phyloP scores from a whole-genome alignment of 1,284 basidiomycete species.

The Amylostereum areolatum region DNA sequence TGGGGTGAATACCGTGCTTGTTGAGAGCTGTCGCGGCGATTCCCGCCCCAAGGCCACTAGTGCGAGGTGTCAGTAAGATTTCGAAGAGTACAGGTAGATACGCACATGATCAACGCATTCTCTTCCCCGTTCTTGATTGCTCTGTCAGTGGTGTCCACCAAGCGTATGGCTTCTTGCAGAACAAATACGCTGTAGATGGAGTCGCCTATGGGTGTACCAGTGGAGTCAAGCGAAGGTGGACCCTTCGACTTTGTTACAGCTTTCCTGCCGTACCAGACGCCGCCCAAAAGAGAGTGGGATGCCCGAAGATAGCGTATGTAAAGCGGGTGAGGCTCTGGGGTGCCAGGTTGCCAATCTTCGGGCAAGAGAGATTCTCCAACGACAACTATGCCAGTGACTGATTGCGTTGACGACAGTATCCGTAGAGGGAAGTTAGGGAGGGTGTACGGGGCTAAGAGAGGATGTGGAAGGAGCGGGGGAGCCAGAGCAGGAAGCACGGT shows the following conservation, averaged over 20 bases:
- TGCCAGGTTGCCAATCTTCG: slow-evolving; percentile 20
- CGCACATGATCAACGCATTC: slow-evolving; percentile 70
- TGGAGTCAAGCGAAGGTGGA: slow-evolving; percentile 41
- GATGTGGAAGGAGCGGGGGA: slow-evolving; percentile 52
- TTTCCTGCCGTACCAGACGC: slow-evolving; percentile 70
- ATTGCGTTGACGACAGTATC: slow-evolving; percentile 65
- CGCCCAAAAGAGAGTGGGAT: slow-evolving; percentile 85
- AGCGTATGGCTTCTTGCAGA: slow-evolving; percentile 75
- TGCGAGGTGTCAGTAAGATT: slow-evolving; percentile 4
- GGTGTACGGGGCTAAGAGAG: slow-evolving; percentile 44
- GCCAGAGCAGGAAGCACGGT: slow-evolving; percentile 30
- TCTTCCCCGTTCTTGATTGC: slow-evolving; percentile 29
- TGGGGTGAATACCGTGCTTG: slow-evolving; percentile 60
- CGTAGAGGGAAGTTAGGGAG: slow-evolving; percentile 52
- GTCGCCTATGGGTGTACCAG: slow-evolving; percentile 54
- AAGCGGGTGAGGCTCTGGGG: slow-evolving; percentile 28
- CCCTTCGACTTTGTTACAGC: slow-evolving; percentile 36
- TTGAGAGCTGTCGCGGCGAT: slow-evolving; percentile 72
- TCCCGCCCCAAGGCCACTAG: slow-evolving; percentile 81
- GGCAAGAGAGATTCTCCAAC: slow-evolving; percentile 66
- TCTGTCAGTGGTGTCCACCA: slow-evolving; percentile 46
- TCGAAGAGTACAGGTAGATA: slow-evolving; percentile 9
- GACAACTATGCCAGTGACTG: slow-evolving; percentile 72
- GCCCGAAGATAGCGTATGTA: slow-evolving; percentile 78
- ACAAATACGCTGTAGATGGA: slow-evolving; percentile 83